These are phyloP conservation scores for Aspergillus japonicus DNA, from an alignment of 2,329 filamentous ascomycete genomes.

Conservation along the genomic window DNA sequence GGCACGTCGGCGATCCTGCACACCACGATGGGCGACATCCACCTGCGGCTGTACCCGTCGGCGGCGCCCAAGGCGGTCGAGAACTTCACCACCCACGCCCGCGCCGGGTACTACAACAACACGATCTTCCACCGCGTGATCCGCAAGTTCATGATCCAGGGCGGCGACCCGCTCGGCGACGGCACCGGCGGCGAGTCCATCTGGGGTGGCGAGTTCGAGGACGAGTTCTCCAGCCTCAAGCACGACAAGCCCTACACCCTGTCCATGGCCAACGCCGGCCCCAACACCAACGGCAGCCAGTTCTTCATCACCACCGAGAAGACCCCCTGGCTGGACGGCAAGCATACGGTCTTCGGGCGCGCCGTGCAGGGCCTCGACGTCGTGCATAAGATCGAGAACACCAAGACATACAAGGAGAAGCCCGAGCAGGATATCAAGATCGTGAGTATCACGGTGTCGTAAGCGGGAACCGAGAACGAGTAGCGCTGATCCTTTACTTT, in stretches of 20 bases:
- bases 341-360: conserved; percentile 93
- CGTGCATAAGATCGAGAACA: conserved; percentile 92
- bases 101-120: conserved; percentile 92
- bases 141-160: conserved; percentile 94
- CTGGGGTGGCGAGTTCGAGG: conserved; percentile 88
- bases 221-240: conserved; percentile 86
- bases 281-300: conserved; percentile 91
- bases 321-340: conserved; percentile 94
- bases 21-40: conserved; percentile 91
- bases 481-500: too few species aligned
- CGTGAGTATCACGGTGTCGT: conserved; percentile 66
- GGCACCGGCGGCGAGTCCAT: conserved; percentile 89
- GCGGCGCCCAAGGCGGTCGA: conserved; percentile 93
- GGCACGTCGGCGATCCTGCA: conserved; percentile 82
- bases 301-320: conserved; percentile 99
- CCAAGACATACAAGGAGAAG: conserved; percentile 83
- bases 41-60: conserved; percentile 87
- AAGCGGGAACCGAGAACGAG: too few species aligned
- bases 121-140: conserved; percentile 98
- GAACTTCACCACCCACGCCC: conserved; percentile 92
- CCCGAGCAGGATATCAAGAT: conserved; percentile 98
- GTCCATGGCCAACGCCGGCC: conserved; percentile 96
- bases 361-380: conserved; percentile 90
- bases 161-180: conserved; percentile 81
- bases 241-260: conserved; percentile 96